Evolutionary conservation across 1,284 basidiomycete species (phyloP).

Genomic region (Leccinum griseonigrum): DNA sequence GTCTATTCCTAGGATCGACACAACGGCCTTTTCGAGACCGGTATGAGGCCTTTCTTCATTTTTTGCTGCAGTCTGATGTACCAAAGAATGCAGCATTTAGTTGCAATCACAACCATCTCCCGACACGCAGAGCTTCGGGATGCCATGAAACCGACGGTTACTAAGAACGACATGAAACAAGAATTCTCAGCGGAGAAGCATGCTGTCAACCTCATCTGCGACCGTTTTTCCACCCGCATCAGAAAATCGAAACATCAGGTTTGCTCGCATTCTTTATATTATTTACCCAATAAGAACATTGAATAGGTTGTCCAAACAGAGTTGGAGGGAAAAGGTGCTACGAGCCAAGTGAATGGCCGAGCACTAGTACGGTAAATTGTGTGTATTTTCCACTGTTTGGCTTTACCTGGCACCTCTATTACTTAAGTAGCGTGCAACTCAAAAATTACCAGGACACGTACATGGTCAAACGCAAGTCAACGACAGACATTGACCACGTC

Average conservation of each 20-base stretch:
- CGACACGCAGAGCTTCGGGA: constrained; percentile 40
- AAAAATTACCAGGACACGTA: too few relatives aligned
- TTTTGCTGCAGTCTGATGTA: background rate
- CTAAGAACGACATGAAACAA: constrained; percentile 43
- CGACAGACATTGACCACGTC: too few relatives aligned
- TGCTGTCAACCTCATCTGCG: constrained; percentile 34
- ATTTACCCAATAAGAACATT: background rate
- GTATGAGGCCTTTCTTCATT: constrained; percentile 10
- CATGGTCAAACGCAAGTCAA: too few relatives aligned
- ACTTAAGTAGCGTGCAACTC: too few relatives aligned
- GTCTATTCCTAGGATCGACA: constrained; percentile 22
- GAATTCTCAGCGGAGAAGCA: constrained; percentile 25
- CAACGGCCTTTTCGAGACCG: constrained; percentile 11
- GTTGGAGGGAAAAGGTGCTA: constrained; percentile 2
- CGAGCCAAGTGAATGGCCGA: background rate
- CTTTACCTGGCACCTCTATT: too few relatives aligned
- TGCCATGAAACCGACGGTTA: constrained; percentile 36
- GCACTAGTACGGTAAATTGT: background rate
- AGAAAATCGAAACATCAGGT: constrained; percentile 35
- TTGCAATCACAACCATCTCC: constrained; percentile 37
- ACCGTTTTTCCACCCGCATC: constrained; percentile 44
- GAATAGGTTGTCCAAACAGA: constrained; percentile 24
- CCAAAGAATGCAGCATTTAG: constrained; percentile 34
- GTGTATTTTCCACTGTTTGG: too few relatives aligned
- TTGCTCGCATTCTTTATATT: background rate